phyloP scores from a whole-genome alignment of 2,329 filamentous ascomycete genomes.

The Claviceps pusilla region DNA sequence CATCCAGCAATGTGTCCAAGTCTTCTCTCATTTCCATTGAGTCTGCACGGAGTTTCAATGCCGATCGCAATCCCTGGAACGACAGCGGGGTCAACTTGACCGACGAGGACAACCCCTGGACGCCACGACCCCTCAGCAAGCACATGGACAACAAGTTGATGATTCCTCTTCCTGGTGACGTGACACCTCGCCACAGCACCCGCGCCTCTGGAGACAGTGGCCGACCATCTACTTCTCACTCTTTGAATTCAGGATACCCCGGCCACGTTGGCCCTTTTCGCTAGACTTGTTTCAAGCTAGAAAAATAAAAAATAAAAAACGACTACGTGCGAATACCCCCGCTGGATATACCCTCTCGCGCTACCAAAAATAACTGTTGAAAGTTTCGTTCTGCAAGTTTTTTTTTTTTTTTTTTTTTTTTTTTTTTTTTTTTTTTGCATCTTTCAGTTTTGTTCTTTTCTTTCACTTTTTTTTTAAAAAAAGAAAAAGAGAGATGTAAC shows the following conservation, averaged over 20 bases:
- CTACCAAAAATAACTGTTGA: slow-evolving; percentile 41
- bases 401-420: neutral
- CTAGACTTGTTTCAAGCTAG: slow-evolving; percentile 41
- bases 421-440: neutral
- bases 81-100: slow-evolving; percentile 89
- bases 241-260: slow-evolving; percentile 90
- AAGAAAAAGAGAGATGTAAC: neutral
- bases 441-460: too few species aligned
- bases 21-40: slow-evolving; percentile 93
- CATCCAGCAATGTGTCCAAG: slow-evolving; percentile 79
- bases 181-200: slow-evolving; percentile 68
- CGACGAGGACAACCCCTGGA: slow-evolving; percentile 66
- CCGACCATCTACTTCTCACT: slow-evolving; percentile 87
- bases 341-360: slow-evolving; percentile 51
- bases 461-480: neutral
- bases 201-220: slow-evolving; percentile 82
- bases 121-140: slow-evolving; percentile 47
- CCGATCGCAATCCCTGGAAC: slow-evolving; percentile 95
- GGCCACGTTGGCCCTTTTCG: slow-evolving; percentile 80
- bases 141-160: slow-evolving; percentile 48
- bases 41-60: slow-evolving; percentile 76
- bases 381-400: slow-evolving; percentile 9
- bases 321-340: slow-evolving; percentile 40
- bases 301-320: slow-evolving; percentile 17
- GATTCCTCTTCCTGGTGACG: slow-evolving; percentile 60